Evolutionary conservation across 495 filamentous ascomycete species (phyloP).

Genomic region (Coniosporium apollinis): DNA sequence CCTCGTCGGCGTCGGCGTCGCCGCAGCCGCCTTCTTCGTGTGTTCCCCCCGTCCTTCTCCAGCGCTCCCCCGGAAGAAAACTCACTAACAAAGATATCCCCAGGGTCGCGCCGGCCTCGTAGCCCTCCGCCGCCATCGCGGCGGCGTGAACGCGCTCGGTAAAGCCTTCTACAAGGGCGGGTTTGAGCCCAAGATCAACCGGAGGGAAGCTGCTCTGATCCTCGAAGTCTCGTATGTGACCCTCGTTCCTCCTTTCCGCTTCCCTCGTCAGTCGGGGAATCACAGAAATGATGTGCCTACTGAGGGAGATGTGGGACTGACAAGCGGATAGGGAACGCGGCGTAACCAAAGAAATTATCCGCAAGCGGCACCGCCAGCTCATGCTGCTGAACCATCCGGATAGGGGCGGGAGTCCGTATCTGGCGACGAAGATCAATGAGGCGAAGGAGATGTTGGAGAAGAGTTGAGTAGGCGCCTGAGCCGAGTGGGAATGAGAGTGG

Average conservation of each 20-base stretch:
- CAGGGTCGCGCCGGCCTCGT: slow-evolving; percentile 85
- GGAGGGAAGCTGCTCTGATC: slow-evolving; percentile 79
- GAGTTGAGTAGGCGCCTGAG: too few species aligned
- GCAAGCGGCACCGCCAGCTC: slow-evolving; percentile 88
- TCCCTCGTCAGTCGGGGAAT: neutral
- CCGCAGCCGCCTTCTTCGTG: slow-evolving; percentile 32
- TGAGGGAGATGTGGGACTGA: too few species aligned
- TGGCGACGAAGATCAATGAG: slow-evolving; percentile 95
- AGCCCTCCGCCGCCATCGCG: slow-evolving; percentile 67
- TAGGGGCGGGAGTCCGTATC: slow-evolving; percentile 86
- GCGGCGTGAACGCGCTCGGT: slow-evolving; percentile 42
- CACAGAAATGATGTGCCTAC: too few species aligned
- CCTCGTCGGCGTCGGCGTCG: slow-evolving; percentile 63
- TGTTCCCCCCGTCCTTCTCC: slow-evolving; percentile 6
- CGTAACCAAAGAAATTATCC: slow-evolving; percentile 76
- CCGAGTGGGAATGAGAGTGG: too few species aligned
- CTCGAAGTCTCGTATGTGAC: slow-evolving; percentile 65
- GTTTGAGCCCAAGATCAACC: slow-evolving; percentile 87
- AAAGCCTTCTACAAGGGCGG: slow-evolving; percentile 93
- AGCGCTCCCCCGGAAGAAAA: slow-evolving; percentile 9
- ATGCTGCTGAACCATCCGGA: slow-evolving; percentile 99
- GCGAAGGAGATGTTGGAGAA: slow-evolving; percentile 95
- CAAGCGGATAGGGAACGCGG: slow-evolving; percentile 49
- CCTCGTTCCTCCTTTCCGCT: neutral
- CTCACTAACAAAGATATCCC: slow-evolving; percentile 6